phyloP scores from a whole-genome alignment of 208 protist genomes.

The Acanthamoeba healyi region DNA sequence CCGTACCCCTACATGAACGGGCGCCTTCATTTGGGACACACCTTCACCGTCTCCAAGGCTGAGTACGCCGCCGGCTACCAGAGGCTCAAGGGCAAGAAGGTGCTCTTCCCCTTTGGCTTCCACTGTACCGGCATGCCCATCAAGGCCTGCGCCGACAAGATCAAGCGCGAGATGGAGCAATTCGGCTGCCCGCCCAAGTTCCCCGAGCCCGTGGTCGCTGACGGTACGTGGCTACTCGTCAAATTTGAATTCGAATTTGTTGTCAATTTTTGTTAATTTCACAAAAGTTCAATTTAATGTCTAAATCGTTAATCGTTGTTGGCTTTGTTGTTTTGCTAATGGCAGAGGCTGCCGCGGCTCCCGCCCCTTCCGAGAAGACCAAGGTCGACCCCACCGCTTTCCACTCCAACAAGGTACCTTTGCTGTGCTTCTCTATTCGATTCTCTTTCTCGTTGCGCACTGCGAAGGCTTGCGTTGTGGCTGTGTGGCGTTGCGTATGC shows the following conservation, averaged over 20 bases:
- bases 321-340: not conserved
- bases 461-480: too few species aligned
- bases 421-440: too few species aligned
- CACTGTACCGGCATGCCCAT: constrained; percentile 99
- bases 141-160: constrained; percentile 98
- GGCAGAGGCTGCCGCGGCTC: not conserved
- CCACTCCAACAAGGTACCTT: constrained; percentile 33
- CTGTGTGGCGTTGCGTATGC: too few species aligned
- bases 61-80: constrained; percentile 99
- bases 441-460: too few species aligned
- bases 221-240: constrained; percentile 93
- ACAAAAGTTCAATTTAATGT: not conserved
- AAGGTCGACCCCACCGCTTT: constrained; percentile 72
- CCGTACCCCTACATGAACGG: constrained; percentile 99
- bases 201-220: constrained; percentile 83
- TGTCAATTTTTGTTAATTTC: constrained; percentile 37
- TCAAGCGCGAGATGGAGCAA: constrained; percentile 92
- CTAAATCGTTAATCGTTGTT: not conserved
- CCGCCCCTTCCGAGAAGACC: constrained; percentile 49
- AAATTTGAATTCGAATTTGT: too few species aligned
- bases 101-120: constrained; percentile 99
- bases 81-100: constrained; percentile 97
- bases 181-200: constrained; percentile 94
- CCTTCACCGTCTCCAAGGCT: constrained; percentile 99
- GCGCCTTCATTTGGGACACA: constrained; percentile 99